Conservation (phyloP, 768 basidiomycete genomes). For the Tulasnella sp. region DNA sequence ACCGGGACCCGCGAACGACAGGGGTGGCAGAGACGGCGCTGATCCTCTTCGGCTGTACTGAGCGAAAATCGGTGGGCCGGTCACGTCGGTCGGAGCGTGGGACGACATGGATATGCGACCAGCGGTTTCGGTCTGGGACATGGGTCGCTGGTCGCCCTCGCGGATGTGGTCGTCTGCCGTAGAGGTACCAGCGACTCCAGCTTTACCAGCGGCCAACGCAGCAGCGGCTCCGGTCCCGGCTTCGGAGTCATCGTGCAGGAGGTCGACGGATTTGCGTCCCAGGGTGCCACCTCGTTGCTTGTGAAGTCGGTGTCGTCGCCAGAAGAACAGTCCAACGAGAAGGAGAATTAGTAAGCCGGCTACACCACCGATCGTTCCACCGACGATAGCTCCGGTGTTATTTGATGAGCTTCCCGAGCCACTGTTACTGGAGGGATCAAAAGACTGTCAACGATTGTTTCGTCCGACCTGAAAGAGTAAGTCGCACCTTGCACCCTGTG, state of each 20-base stretch:
- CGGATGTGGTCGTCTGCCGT: background rate
- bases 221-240: background rate
- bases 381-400: conserved; percentile 29
- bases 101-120: conserved; percentile 1
- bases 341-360: background rate
- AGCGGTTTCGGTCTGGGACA: conserved; percentile 14
- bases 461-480: background rate
- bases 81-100: background rate
- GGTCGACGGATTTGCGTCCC: conserved; percentile 21
- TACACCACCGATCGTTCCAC: conserved; percentile 29
- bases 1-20: background rate
- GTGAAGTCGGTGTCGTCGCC: conserved; percentile 17
- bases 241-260: conserved; percentile 21
- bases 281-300: background rate
- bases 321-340: conserved; percentile 27
- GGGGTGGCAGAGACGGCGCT: conserved; percentile 20
- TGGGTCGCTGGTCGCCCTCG: background rate
- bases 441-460: background rate
- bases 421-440: background rate
- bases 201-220: background rate
- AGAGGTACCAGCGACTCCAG: background rate
- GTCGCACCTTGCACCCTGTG: conserved; percentile 17
- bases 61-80: background rate
- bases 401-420: background rate
- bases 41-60: conserved; percentile 16